phyloP scores from a whole-genome alignment of 306 rosid genomes.

The Quercus dentata region DNA sequence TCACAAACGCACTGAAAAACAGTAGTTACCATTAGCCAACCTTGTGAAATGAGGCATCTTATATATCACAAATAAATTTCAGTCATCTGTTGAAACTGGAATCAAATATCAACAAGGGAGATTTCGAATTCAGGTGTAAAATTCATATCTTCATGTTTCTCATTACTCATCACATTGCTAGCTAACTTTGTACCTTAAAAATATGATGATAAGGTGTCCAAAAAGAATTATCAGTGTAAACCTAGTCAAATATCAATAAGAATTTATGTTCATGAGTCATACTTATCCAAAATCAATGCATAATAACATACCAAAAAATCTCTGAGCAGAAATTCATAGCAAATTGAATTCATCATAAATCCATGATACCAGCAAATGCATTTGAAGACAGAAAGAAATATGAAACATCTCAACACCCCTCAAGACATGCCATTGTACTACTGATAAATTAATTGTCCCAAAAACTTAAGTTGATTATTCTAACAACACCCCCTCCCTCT shows the following conservation, averaged over 20 bases:
- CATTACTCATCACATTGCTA: neutral
- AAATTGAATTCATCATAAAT: neutral
- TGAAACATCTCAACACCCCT: neutral
- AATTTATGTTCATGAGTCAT: neutral
- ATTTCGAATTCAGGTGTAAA: neutral
- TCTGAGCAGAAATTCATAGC: neutral
- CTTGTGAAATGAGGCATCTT: neutral
- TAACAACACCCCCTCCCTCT: too few relatives aligned
- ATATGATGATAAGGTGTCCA: neutral
- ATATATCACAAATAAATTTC: neutral
- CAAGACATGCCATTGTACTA: neutral
- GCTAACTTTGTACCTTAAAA: neutral
- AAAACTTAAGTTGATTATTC: too few relatives aligned
- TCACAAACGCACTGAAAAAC: slow-evolving; percentile 81
- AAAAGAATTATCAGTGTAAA: neutral
- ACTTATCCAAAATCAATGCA: neutral
- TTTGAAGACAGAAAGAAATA: neutral
- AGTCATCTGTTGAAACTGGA: neutral
- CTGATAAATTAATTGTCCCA: neutral
- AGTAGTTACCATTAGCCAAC: neutral
- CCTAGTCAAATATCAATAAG: neutral
- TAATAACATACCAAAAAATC: neutral
- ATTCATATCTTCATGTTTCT: neutral
- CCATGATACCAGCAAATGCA: neutral
- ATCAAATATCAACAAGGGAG: neutral